Evolutionary conservation across 2,329 filamentous ascomycete species (phyloP).

Genomic region (Penicillium sp.): DNA sequence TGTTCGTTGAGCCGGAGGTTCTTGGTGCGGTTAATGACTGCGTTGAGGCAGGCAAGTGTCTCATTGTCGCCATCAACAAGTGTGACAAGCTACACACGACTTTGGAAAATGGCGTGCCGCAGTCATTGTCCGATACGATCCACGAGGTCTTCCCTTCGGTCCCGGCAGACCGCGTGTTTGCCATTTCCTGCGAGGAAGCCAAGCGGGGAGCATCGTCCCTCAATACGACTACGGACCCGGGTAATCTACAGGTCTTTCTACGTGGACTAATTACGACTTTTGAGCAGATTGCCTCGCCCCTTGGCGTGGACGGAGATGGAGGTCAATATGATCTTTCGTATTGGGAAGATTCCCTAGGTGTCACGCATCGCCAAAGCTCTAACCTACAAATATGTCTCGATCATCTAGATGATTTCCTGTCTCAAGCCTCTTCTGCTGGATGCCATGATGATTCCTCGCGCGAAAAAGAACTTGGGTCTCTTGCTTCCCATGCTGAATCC

Average conservation of each 20-base stretch:
- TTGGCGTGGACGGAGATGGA: slow-evolving; percentile 30
- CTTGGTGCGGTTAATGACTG: slow-evolving; percentile 52
- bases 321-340: slow-evolving; percentile 58
- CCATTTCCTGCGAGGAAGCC: slow-evolving; percentile 71
- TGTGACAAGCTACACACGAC: slow-evolving; percentile 46
- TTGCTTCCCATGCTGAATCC: slow-evolving; percentile 12
- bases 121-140: slow-evolving; percentile 36
- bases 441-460: slow-evolving; percentile 2
- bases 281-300: slow-evolving; percentile 42
- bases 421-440: slow-evolving; percentile 45
- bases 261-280: slow-evolving; percentile 67
- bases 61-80: slow-evolving; percentile 63
- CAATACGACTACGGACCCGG: slow-evolving; percentile 47
- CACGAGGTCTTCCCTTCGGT: slow-evolving; percentile 43
- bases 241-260: slow-evolving; percentile 68
- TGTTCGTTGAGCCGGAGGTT: slow-evolving; percentile 56
- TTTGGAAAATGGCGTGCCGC: slow-evolving; percentile 15
- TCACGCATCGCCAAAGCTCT: slow-evolving; percentile 83
- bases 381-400: slow-evolving; percentile 70
- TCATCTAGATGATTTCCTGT: slow-evolving; percentile 71
- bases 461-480: slow-evolving; percentile 9
- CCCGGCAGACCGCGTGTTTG: slow-evolving; percentile 48
- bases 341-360: slow-evolving; percentile 80
- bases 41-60: slow-evolving; percentile 47
- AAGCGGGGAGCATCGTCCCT: slow-evolving; percentile 22